Conservation (phyloP, 108 stramenopile species). For the Bacterosira constricta region DNA sequence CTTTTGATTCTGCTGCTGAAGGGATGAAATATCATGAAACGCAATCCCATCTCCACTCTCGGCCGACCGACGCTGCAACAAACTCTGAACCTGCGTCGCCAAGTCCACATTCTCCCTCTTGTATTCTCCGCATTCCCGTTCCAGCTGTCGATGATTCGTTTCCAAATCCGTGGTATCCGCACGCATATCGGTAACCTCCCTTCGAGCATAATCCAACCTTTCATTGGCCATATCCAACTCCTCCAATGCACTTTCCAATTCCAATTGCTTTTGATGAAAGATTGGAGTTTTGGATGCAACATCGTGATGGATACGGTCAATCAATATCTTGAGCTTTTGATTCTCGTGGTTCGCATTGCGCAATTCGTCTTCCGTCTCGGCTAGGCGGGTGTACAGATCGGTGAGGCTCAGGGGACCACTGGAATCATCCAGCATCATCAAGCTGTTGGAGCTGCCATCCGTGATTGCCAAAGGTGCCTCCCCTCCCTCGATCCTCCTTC, state of each 20-base stretch:
- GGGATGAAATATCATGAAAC: constrained; percentile 41
- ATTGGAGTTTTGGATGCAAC: constrained; percentile 78
- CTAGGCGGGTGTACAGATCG: constrained; percentile 70
- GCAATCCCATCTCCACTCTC: constrained; percentile 40
- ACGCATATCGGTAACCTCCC: constrained; percentile 61
- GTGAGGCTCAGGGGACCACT: constrained; percentile 68
- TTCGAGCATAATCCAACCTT: constrained; percentile 63
- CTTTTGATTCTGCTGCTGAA: constrained; percentile 82
- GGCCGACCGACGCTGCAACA: constrained; percentile 56
- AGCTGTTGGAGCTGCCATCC: constrained; percentile 8
- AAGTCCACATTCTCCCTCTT: constrained; percentile 70
- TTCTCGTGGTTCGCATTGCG: constrained; percentile 53
- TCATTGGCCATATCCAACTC: constrained; percentile 63
- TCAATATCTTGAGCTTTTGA: constrained; percentile 60
- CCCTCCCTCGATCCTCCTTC: constrained; percentile 21
- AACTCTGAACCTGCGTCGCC: constrained; percentile 83
- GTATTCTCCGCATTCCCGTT: constrained; percentile 47
- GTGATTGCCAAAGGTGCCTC: constrained; percentile 23
- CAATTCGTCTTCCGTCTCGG: constrained; percentile 73
- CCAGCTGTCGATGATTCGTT: constrained; percentile 48
- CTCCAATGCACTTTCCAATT: constrained; percentile 77
- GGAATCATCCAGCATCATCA: constrained; percentile 34
- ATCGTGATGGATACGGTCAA: constrained; percentile 73
- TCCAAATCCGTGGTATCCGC: constrained; percentile 64
- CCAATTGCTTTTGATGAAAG: constrained; percentile 70